Base-by-base conservation (phyloP, 805 yeast genomes). In the Starmerella geochares region DNA sequence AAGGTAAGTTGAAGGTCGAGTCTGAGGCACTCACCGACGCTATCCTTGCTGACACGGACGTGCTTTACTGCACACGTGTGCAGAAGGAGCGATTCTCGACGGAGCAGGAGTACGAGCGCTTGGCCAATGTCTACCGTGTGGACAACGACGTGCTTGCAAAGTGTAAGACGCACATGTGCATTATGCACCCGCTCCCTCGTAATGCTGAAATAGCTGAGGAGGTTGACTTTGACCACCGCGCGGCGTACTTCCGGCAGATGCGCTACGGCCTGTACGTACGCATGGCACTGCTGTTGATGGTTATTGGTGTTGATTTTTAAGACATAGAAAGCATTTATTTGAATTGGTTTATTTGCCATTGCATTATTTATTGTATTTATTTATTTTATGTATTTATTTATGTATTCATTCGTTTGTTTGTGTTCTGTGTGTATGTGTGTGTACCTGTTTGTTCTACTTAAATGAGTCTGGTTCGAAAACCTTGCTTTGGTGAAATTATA, bases 191-290 rank as follows among this genome's bases (percentile, higher is more conserved):
- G 67, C 78, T 92, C 62, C 99, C 99, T 66, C 84, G 99, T 70
- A 88, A 86, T 58, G 83, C 80, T 62, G 99, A 92, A 72, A 90
- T 92, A 61, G 84, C 84, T 64, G 97, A 88, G 71, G 98, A 92
- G 73, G 97, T 92, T 63, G 99, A 92, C 68, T 92, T 90, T 65
- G 99, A 92, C 71, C 96, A 90, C 70, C 84, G 99, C 69, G 97
- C 98, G 58, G 97, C 98, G 52, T 92, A 92, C 74, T 92, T 92
- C 77, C 84, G 99, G 79, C 97, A 92, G 75, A 92, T 92, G 98
- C 83, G 94, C 69, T 90, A 92, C 66, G 99, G 99, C 54, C 75
- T 92, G 67, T 92, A 82, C 65, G 95, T 94, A 42, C 87, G 99
- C 77, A 92, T 92, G 99, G 98, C 99, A 10, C 74, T 92, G 61